Evolutionary conservation across 1,139 yeast genomes (phyloP).

Genomic region (Saccharomycopsis hybrid): DNA sequence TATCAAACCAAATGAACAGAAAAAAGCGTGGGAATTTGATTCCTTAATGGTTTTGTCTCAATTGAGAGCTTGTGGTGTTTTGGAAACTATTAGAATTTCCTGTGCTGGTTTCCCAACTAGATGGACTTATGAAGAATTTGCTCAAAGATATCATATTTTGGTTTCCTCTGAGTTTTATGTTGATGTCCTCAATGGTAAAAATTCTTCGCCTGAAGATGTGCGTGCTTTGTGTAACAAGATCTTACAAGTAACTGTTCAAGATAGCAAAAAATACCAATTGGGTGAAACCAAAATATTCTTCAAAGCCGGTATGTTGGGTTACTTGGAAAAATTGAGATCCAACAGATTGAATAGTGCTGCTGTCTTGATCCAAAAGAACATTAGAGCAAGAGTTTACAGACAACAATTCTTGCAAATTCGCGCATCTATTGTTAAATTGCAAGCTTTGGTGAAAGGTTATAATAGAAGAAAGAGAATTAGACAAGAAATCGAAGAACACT

Average conservation of each 20-base stretch:
- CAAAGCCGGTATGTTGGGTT: conserved; percentile 94
- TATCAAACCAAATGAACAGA: conserved; percentile 92
- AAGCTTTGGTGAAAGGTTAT: conserved; percentile 59
- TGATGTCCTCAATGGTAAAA: conserved; percentile 45
- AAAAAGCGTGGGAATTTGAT: conserved; percentile 94
- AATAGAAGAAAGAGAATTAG: conserved; percentile 53
- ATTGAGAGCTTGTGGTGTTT: conserved; percentile 96
- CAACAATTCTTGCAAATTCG: conserved; percentile 51
- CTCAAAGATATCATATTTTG: conserved; percentile 78
- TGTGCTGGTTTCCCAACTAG: conserved; percentile 98
- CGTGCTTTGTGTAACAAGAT: conserved; percentile 63
- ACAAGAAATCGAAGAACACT: conserved; percentile 50
- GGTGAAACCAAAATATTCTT: conserved; percentile 90
- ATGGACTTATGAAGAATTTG: conserved; percentile 94
- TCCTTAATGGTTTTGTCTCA: conserved; percentile 94
- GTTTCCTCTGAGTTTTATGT: conserved; percentile 69
- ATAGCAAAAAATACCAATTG: conserved; percentile 66
- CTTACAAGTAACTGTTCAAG: conserved; percentile 55
- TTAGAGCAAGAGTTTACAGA: conserved; percentile 63
- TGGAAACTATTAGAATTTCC: conserved; percentile 92
- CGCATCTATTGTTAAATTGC: conserved; percentile 49
- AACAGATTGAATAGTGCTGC: conserved; percentile 76
- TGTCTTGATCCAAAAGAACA: conserved; percentile 76
- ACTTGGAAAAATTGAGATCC: conserved; percentile 77
- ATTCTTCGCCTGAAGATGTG: conserved; percentile 51